Evolutionary conservation across 164 flowering plant genomes (phyloP).

Genomic region (Magnolia kwangsiensis): DNA sequence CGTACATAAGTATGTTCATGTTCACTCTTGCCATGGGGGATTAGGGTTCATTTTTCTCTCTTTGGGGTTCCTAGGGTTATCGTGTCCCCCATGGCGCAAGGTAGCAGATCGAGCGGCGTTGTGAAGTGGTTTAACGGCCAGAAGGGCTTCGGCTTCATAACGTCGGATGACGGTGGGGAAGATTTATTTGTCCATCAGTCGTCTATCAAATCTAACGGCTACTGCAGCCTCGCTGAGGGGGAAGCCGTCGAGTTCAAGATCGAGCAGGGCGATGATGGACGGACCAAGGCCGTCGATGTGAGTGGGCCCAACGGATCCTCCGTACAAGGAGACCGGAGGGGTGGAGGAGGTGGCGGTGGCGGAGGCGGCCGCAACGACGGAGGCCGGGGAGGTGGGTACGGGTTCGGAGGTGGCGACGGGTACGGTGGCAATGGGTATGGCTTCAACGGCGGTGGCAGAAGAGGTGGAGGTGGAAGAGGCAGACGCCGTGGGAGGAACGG

Average conservation of each 20-base stretch:
- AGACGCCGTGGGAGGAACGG: constrained; percentile 35
- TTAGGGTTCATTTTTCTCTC: constrained; percentile 7
- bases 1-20: too few relatives aligned
- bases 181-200: constrained; percentile 94
- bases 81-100: constrained; percentile 22
- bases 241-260: constrained; percentile 70
- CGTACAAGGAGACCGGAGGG: constrained; percentile 48
- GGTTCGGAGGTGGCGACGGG: constrained; percentile 28
- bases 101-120: constrained; percentile 36
- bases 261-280: constrained; percentile 51
- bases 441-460: constrained; percentile 29
- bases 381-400: constrained; percentile 28
- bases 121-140: constrained; percentile 86
- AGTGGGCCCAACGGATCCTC: constrained; percentile 62
- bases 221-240: constrained; percentile 68
- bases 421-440: constrained; percentile 32
- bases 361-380: constrained; percentile 31
- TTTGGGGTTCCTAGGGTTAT: constrained; percentile 2
- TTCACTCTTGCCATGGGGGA: neutral
- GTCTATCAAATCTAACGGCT: constrained; percentile 74
- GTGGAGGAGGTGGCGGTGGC: constrained; percentile 35
- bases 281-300: constrained; percentile 86
- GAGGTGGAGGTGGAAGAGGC: constrained; percentile 31
- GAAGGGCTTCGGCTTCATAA: constrained; percentile 90
- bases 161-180: constrained; percentile 79